Percentiles rank a stretch among this genome's conserved stretches.
These are phyloP conservation scores for Leccinum subtestaceum DNA, from an alignment of 768 basidiomycete genomes.

Conservation along the genomic window DNA sequence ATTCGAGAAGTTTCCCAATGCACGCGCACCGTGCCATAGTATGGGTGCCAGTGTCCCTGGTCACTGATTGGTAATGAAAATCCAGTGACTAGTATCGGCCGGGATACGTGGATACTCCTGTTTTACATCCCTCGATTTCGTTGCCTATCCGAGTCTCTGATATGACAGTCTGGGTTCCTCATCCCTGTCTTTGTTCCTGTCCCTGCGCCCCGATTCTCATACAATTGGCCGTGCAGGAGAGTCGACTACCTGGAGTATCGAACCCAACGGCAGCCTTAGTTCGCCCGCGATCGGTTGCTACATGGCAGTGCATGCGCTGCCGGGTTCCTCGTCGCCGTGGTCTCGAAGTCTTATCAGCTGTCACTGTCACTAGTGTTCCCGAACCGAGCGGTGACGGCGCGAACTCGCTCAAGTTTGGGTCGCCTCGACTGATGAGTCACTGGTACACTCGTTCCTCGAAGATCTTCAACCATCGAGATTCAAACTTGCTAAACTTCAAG, in stretches of 20 bases:
- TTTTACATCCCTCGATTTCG: background rate
- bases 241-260: background rate
- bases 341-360: background rate
- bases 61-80: conserved; percentile 1
- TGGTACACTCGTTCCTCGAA: background rate
- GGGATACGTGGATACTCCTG: background rate
- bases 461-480: background rate
- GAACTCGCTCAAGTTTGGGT: background rate
- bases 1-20: background rate
- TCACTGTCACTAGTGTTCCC: background rate
- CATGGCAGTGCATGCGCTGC: background rate
- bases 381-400: background rate
- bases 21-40: background rate
- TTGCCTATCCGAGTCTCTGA: background rate
- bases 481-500: background rate
- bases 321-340: background rate
- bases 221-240: background rate
- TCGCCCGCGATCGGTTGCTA: background rate
- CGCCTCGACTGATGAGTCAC: background rate
- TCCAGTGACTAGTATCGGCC: background rate
- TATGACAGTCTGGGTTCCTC: background rate
- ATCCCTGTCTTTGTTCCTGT: background rate
- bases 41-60: background rate
- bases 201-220: conserved; percentile 7
- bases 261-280: background rate